Evolutionary conservation across 2,329 filamentous ascomycete genomes (phyloP), one percentile per base, ranked within the genome.

Genomic region (Nigrograna mackinnonii): DNA sequence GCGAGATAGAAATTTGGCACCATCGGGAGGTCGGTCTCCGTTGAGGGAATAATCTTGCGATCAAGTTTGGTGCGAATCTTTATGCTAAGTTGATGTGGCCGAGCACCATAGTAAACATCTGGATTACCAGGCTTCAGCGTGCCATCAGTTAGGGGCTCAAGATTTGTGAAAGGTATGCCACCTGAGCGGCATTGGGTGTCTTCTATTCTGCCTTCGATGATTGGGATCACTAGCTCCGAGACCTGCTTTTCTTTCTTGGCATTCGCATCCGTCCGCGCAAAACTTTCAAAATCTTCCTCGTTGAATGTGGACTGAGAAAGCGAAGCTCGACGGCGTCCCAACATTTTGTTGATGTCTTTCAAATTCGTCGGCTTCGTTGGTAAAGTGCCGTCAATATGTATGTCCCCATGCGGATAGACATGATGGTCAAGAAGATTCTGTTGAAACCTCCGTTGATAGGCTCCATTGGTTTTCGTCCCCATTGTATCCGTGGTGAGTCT

Each of bases 281-380:
- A 71, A 3, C 49, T 41, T 14, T 52, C 18, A 30, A 64, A 70
- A 1, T 46, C 49, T 4, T 43, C 35, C 5, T 64, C 45, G 0
- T 59, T 53, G 47, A 71, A 67, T 17, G 49, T 37, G 14, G 68
- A 68, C 22, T 53, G 58, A 13, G 64, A 71, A 44, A 72, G 64
- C 5, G 66, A 69, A 11, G 44, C 30, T 49, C 64, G 52, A 11
- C 24, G 55, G n/a, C 37, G 39, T 5, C 38, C 39, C n/a, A 69
- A 28, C 36, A 51, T 56, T 36, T 52, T 31, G 22, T 42, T 50
- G 13, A 66, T 47, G 9, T 66, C 55, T 4, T 53, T 36, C 53
- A 53, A 57, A 40, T 69, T 66, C n/a, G 34, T 38, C 37, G 60
- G 64, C n/a, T n/a, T n/a, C n/a, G n/a, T n/a, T n/a, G n/a, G n/a